Evolutionary conservation across 805 yeast species (phyloP), one percentile per base, ranked within the genome.

Genomic region (Metschnikowia reukaufii): DNA sequence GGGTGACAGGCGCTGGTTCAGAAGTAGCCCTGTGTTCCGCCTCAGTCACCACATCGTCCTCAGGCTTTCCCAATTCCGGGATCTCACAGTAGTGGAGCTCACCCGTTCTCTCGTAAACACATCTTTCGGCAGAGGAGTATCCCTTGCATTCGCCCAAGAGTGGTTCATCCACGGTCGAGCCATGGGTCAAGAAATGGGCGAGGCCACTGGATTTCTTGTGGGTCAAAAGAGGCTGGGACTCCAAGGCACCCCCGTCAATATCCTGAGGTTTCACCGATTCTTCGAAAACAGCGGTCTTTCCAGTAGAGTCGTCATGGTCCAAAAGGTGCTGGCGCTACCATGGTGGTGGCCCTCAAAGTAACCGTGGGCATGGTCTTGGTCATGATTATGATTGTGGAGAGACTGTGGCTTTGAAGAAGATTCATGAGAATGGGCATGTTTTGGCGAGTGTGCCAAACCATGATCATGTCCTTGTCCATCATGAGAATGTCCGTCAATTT

Each of bases 121-220:
- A 64, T 17, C 65, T 50, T 51, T 73, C 77, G 0, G 77, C 77
- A 1, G 75, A 69, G 1, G 75, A 55, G 48, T 70, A 76, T 1
- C 81, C 81, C 60, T 71, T 73, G 58, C 81, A 76, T 54, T 73
- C 77, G 2, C 80, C 81, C 17, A 69, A 46, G 6, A 54, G 40
- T 5, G 49, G 52, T 6, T 55, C 61, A 17, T 59, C 64, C n/a
- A 49, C 54, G 20, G 41, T 35, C 8, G 49, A 49, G 36, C 51
- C 54, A 13, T 56, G 59, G 1, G 59, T 44, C 31, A 68, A 55
- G 42, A 53, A 61, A 42, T 66, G 72, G 17, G 65, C 38, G 9
- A 69, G 58, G 15, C 51, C 51, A 44, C 64, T 62, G 12, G 56
- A 53, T 39, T 52, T 49, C 21, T 50, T 54, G 31, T 42, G 50